These are phyloP conservation scores for Mallotus repandus DNA, from an alignment of 441 rosid species.

Conservation along the genomic window DNA sequence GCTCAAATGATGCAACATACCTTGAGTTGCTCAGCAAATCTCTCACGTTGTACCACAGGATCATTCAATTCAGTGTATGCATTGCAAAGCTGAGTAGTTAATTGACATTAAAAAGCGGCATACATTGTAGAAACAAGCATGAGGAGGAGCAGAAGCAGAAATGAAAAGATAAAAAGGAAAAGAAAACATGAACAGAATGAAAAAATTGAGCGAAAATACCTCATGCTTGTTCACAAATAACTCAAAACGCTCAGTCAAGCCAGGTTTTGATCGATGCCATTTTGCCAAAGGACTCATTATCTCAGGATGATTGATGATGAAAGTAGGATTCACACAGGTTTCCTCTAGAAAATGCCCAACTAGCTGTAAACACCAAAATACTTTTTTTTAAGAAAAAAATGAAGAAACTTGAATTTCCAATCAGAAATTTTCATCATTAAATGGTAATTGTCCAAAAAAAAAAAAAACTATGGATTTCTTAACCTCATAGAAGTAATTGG, in stretches of 20 bases:
- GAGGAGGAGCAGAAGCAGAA: neutral
- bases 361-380: constrained; percentile 45
- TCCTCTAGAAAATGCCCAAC: constrained; percentile 89
- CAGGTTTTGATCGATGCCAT: constrained; percentile 72
- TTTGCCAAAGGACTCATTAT: constrained; percentile 95
- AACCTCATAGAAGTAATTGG: too few species aligned
- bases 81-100: constrained; percentile 58
- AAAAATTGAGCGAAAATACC: constrained; percentile 34
- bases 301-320: constrained; percentile 88
- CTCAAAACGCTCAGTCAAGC: constrained; percentile 81
- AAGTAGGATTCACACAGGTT: constrained; percentile 79
- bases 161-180: neutral
- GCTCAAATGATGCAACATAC: constrained; percentile 29
- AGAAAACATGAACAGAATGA: neutral
- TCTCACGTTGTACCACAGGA: constrained; percentile 80
- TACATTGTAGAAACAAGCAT: neutral
- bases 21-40: constrained; percentile 86
- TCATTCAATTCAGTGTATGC: constrained; percentile 93
- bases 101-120: constrained; percentile 8
- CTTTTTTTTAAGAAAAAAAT: neutral
- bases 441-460: neutral
- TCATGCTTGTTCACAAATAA: constrained; percentile 82
- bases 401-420: neutral
- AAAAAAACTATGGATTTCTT: too few species aligned
- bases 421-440: neutral